Evolutionary conservation across 306 rosid genomes (phyloP).

Genomic region (Pyrus bretschneideri): DNA sequence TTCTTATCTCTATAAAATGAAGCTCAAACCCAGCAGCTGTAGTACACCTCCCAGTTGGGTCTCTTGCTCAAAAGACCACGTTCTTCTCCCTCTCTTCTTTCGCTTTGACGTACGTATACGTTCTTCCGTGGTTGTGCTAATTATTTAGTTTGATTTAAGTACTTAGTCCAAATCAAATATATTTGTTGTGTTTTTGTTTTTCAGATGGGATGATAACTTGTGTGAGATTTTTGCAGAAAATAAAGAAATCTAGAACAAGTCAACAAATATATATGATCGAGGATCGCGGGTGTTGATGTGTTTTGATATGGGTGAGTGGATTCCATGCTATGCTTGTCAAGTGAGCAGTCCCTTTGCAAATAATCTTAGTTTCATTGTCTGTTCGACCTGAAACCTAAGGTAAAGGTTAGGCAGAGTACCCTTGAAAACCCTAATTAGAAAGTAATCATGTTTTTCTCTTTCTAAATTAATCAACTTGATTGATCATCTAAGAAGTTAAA

Average conservation of each 20-base stretch:
- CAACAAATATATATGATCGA: background rate
- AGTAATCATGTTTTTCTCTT: background rate
- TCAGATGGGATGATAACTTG: background rate
- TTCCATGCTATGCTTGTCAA: slow-evolving; percentile 30
- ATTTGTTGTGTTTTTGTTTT: background rate
- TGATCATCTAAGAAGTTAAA: background rate
- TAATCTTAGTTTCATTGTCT: slow-evolving; percentile 33
- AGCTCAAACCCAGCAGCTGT: background rate
- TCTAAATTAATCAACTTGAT: background rate
- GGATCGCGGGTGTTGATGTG: background rate
- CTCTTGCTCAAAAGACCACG: background rate
- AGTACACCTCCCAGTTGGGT: background rate
- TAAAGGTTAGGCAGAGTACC: background rate
- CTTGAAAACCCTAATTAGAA: background rate
- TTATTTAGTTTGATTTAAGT: background rate
- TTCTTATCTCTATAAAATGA: slow-evolving; percentile 16
- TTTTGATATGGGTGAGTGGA: slow-evolving; percentile 22
- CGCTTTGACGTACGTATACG: background rate
- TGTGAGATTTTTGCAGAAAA: background rate
- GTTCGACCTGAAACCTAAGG: slow-evolving; percentile 28
- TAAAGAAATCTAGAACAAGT: background rate
- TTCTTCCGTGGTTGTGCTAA: background rate
- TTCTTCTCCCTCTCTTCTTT: background rate
- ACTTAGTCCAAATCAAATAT: background rate
- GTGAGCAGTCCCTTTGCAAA: slow-evolving; percentile 22